These are phyloP conservation scores for Mycena alexandri DNA, from an alignment of 768 basidiomycete genomes.

Conservation along the genomic window DNA sequence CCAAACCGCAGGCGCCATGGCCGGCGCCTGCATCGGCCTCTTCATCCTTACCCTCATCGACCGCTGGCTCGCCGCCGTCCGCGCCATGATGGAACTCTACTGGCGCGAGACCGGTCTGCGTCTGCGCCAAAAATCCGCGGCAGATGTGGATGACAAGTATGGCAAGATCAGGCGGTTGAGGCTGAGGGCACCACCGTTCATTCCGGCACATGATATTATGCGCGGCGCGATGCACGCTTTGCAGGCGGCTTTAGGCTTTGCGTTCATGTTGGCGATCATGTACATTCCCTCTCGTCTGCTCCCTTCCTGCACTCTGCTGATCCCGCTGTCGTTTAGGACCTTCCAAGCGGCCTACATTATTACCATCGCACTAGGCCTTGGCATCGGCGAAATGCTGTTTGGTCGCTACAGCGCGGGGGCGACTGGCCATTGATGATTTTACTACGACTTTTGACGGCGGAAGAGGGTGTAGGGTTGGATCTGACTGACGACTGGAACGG, in stretches of 20 bases:
- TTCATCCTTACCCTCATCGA: slow-evolving; percentile 82
- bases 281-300: slow-evolving; percentile 51
- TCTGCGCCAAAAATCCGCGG: neutral
- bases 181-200: slow-evolving; percentile 66
- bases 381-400: slow-evolving; percentile 80
- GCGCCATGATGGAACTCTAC: slow-evolving; percentile 65
- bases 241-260: slow-evolving; percentile 73
- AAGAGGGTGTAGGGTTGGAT: no score
- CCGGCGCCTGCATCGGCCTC: slow-evolving; percentile 82
- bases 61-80: slow-evolving; percentile 74
- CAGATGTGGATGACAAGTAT: slow-evolving; percentile 15
- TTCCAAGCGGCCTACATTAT: slow-evolving; percentile 86
- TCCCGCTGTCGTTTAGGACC: slow-evolving; percentile 66
- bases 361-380: slow-evolving; percentile 76
- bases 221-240: slow-evolving; percentile 75
- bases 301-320: neutral
- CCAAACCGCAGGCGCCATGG: slow-evolving; percentile 67
- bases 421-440: no score
- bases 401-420: slow-evolving; percentile 44
- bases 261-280: slow-evolving; percentile 88
- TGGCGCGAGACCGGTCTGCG: slow-evolving; percentile 53
- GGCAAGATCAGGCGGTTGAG: neutral
- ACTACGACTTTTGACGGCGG: no score
- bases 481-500: no score
- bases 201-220: slow-evolving; percentile 73